Evolutionary conservation across 345 rosid genomes (phyloP).

Genomic region (Arabidopsis arenosa): DNA sequence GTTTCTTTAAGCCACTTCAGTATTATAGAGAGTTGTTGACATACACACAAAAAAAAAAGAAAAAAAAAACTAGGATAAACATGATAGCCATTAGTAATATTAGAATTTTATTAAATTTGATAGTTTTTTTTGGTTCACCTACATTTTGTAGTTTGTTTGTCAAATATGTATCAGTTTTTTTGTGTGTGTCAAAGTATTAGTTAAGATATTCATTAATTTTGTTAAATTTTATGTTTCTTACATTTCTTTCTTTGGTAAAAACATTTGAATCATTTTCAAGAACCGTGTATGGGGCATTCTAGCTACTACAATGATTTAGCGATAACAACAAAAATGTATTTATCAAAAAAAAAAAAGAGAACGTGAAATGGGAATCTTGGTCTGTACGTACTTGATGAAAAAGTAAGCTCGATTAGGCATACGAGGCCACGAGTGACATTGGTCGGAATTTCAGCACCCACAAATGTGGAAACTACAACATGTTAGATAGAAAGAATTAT

Average conservation of each 20-base stretch:
- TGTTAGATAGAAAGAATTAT: background rate
- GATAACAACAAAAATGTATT: background rate
- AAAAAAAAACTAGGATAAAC: background rate
- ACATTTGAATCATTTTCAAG: background rate
- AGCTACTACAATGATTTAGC: background rate
- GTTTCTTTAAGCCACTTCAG: too few species aligned
- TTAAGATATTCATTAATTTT: background rate
- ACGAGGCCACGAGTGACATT: background rate
- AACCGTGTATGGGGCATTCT: background rate
- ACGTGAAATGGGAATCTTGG: conserved; percentile 3
- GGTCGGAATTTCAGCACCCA: background rate
- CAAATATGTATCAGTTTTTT: background rate
- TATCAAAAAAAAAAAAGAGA: too few species aligned
- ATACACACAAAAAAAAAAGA: too few species aligned
- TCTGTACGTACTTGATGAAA: background rate
- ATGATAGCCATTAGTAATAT: background rate
- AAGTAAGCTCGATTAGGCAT: background rate
- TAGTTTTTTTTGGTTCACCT: background rate
- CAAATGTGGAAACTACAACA: conserved; percentile 16
- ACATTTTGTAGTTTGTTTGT: background rate
- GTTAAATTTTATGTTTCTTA: background rate
- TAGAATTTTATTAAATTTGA: background rate
- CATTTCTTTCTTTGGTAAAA: background rate
- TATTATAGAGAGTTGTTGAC: too few species aligned
- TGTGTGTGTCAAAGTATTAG: background rate